Evolutionary conservation across 2,329 filamentous ascomycete species (phyloP).

Genomic region (Coniochaeta hoffmannii): DNA sequence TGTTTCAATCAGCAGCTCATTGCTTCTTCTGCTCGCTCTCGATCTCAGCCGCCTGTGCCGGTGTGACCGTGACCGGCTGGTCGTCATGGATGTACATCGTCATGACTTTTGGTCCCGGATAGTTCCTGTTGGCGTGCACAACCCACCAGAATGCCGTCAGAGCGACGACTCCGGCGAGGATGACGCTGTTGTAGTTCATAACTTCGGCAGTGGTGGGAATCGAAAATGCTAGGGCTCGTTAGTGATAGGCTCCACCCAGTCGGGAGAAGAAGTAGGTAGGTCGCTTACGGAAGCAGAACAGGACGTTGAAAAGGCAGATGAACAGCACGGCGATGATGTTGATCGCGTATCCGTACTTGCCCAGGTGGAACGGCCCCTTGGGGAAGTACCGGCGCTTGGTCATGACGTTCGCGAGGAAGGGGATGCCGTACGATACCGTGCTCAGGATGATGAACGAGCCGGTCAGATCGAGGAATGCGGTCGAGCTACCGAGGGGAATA

Average conservation of each 20-base stretch:
- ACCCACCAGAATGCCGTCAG: slow-evolving; percentile 44
- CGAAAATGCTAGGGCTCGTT: slow-evolving; percentile 25
- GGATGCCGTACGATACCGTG: slow-evolving; percentile 44
- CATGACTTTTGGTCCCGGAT: slow-evolving; percentile 43
- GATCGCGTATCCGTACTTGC: slow-evolving; percentile 38
- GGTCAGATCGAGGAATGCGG: slow-evolving; percentile 49
- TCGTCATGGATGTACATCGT: slow-evolving; percentile 32
- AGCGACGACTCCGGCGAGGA: slow-evolving; percentile 39
- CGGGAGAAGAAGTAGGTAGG: not conserved
- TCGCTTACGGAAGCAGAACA: slow-evolving; percentile 51
- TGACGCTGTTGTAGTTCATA: slow-evolving; percentile 50
- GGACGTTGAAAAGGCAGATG: slow-evolving; percentile 47
- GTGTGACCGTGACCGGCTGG: slow-evolving; percentile 7
- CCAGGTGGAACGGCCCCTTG: slow-evolving; percentile 45
- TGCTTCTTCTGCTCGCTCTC: not conserved
- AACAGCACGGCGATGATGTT: slow-evolving; percentile 43
- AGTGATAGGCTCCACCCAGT: not conserved
- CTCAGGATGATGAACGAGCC: slow-evolving; percentile 52
- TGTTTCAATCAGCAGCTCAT: not conserved
- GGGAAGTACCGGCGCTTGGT: slow-evolving; percentile 43
- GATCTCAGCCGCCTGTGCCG: slow-evolving; percentile 2
- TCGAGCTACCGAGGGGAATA: slow-evolving; percentile 46
- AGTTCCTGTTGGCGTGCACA: slow-evolving; percentile 36
- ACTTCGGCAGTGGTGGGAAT: slow-evolving; percentile 30
- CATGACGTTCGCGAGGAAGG: slow-evolving; percentile 41